Evolutionary conservation across 257 asterid species (phyloP).

Genomic region (Fraxinus cuspidata): DNA sequence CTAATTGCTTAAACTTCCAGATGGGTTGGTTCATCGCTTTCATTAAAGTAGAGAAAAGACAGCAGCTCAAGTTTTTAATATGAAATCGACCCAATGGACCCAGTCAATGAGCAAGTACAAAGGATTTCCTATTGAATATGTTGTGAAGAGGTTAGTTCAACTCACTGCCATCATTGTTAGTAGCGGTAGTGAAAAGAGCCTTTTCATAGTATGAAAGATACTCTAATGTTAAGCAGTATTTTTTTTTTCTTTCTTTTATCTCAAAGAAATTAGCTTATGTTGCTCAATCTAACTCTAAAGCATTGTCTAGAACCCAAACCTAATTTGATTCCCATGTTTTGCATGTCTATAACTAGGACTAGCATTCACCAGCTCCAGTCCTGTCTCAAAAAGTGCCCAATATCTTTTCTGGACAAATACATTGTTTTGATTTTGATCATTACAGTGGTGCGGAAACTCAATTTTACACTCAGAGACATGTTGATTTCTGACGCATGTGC

Average conservation of each 20-base stretch:
- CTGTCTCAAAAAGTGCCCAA: background rate
- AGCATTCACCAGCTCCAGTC: too few relatives aligned
- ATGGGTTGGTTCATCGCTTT: background rate
- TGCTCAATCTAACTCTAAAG: background rate
- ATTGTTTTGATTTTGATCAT: background rate
- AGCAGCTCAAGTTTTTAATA: slow-evolving; percentile 53
- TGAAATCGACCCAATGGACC: slow-evolving; percentile 33
- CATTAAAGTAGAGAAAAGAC: slow-evolving; percentile 53
- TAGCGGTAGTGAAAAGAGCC: background rate
- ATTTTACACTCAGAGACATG: too few relatives aligned
- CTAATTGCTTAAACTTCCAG: too few relatives aligned
- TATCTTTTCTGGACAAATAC: background rate
- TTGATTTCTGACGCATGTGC: too few relatives aligned
- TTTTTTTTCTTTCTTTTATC: background rate
- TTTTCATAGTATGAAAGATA: background rate
- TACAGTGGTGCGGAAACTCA: too few relatives aligned
- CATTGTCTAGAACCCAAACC: background rate
- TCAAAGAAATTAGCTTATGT: slow-evolving; percentile 11
- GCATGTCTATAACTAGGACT: background rate
- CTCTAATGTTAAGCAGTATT: background rate
- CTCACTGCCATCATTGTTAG: background rate
- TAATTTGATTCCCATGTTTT: background rate
- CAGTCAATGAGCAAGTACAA: slow-evolving; percentile 27
- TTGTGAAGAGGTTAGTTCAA: slow-evolving; percentile 54
- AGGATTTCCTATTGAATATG: slow-evolving; percentile 41